Conservation (phyloP, 306 rosid species). For the Quillaja saponaria region DNA sequence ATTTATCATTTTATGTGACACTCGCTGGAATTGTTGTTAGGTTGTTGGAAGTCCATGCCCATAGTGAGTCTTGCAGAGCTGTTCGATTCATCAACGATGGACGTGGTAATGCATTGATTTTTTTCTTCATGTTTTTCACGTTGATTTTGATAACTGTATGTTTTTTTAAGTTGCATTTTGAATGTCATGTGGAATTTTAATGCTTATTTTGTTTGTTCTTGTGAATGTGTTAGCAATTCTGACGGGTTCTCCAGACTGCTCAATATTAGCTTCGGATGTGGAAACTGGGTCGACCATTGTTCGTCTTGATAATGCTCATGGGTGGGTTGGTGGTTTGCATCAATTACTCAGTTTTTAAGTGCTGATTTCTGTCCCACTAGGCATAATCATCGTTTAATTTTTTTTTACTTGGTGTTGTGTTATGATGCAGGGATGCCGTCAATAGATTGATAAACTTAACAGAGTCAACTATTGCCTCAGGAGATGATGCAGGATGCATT, state of each 20-base stretch:
- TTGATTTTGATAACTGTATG: neutral
- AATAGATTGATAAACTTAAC: slow-evolving; percentile 77
- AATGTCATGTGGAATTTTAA: slow-evolving; percentile 15
- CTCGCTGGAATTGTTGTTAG: slow-evolving; percentile 29
- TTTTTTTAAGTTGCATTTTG: neutral
- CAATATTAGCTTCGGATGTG: slow-evolving; percentile 79
- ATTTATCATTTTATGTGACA: neutral
- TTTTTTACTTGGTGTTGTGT: neutral
- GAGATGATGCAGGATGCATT: slow-evolving; percentile 83
- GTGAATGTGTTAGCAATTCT: slow-evolving; percentile 47
- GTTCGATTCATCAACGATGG: slow-evolving; percentile 72
- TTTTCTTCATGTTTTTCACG: neutral
- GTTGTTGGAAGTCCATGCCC: slow-evolving; percentile 74
- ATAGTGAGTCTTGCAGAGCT: slow-evolving; percentile 82
- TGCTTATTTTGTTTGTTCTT: slow-evolving; percentile 19
- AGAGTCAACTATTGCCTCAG: slow-evolving; percentile 74
- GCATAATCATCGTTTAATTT: slow-evolving; percentile 17
- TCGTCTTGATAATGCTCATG: slow-evolving; percentile 74
- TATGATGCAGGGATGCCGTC: slow-evolving; percentile 60
- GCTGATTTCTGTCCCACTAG: neutral
- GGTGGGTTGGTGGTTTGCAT: slow-evolving; percentile 38
- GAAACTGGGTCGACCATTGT: slow-evolving; percentile 83
- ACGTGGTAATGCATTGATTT: slow-evolving; percentile 49
- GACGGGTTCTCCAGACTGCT: slow-evolving; percentile 85
- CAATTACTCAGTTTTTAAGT: slow-evolving; percentile 4